Evolutionary conservation across 768 basidiomycete genomes (phyloP), one percentile per base, ranked within the genome.

Genomic region (Suillus brevipes): DNA sequence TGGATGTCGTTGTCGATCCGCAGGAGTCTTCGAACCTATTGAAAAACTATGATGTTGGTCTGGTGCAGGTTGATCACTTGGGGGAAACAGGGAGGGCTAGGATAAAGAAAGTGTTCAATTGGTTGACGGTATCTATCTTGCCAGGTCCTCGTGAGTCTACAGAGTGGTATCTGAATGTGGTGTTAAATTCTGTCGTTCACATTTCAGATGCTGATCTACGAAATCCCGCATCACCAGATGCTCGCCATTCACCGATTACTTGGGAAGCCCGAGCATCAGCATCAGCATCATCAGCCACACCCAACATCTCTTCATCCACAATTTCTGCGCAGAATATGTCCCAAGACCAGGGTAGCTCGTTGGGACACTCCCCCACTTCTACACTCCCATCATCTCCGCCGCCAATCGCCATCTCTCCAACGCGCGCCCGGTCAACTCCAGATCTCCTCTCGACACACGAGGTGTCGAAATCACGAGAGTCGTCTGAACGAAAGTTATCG

Each of bases 101-200:
- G 78, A 90, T 95, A 80, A 85, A 87, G 62, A 83, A 83, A 56
- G 84, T 85, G 0, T 92, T 95, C 73, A 85, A 86, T 47, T 95
- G 85, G 81, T 73, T 95, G n/a, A 74, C 94, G 65, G 85, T 84
- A 72, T 84, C 87, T 6, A 85, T 91, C 28, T 76, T 85, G 61
- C 83, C 85, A 50, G 79, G 83, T 63, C 71, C 77, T 14, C 73
- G 75, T 76, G 67, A 68, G 80, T 76, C n/a, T 43, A 34, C 56
- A 14, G 6, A 40, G 40, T 59, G 40, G 40, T 34, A 31, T 25
- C 28, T 38, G 47, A 31, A 18, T 57, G 47, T n/a, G 65, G 37
- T 18, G 36, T 62, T 68, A 63, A 63, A 73, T 65, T 55, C 63
- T 62, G 57, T 71, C 74, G 34, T 34, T 55, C 12, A n/a, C 20